Percentiles rank a stretch among this genome's conserved stretches.
phyloP scores from a whole-genome alignment of 2,329 filamentous ascomycete genomes.

The Lasiodiplodia gonubiensis region DNA sequence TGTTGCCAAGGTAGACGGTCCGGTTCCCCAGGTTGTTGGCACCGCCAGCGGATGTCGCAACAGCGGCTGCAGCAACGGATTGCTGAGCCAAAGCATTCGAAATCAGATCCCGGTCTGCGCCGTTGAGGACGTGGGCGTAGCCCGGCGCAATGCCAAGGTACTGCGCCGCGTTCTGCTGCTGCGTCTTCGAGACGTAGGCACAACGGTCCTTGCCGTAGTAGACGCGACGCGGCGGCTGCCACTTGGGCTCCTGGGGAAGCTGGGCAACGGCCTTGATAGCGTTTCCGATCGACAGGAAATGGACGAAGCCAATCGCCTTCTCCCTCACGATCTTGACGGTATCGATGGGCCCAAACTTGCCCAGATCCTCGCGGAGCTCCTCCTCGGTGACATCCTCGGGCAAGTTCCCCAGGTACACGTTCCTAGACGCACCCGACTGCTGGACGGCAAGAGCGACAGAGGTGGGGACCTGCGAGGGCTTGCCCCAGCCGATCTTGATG shows the following conservation, averaged over 20 bases:
- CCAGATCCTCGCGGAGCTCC: conserved; percentile 90
- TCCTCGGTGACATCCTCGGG: conserved; percentile 89
- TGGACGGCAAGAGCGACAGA: conserved; percentile 97
- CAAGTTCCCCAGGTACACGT: conserved; percentile 94
- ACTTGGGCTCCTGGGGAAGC: conserved; percentile 93
- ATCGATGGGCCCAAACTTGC: conserved; percentile 95
- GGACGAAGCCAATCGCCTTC: conserved; percentile 97
- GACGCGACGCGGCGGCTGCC: conserved; percentile 92
- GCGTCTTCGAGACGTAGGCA: conserved; percentile 98
- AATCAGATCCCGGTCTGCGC: conserved; percentile 93
- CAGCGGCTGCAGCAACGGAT: conserved; percentile 93
- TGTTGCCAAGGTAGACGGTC: conserved; percentile 97
- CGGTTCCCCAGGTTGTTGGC: conserved; percentile 97
- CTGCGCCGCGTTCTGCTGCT: conserved; percentile 98
- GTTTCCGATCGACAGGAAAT: conserved; percentile 96
- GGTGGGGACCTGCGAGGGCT: conserved; percentile 95
- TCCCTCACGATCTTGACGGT: conserved; percentile 97
- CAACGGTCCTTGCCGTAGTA: conserved; percentile 99
- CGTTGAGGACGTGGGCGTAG: conserved; percentile 94
- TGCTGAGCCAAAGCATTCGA: conserved; percentile 96
- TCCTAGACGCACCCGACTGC: conserved; percentile 94
- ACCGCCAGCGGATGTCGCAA: conserved; percentile 93
- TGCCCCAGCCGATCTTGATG: conserved; percentile 99
- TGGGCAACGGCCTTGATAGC: conserved; percentile 98
- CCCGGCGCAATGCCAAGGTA: conserved; percentile 96